A percentile compares a stretch with the other conserved stretches of the same genome.
Evolutionary conservation across 495 filamentous ascomycete genomes (phyloP).

Genomic region (Aspergillus ostianus): DNA sequence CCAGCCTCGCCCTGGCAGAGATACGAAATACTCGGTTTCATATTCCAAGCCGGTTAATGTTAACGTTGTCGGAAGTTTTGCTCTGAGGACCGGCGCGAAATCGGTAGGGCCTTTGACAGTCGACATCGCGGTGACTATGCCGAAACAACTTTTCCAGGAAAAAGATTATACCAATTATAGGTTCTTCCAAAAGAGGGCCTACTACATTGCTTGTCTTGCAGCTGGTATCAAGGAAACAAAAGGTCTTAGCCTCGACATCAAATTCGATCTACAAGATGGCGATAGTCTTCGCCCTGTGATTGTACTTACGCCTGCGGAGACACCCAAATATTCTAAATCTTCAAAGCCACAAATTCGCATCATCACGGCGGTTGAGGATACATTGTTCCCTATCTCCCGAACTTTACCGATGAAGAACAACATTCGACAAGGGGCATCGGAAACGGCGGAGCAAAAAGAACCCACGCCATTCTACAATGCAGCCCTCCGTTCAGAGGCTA

Average conservation of each 20-base stretch:
- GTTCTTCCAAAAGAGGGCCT: conserved; percentile 93
- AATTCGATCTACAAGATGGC: conserved; percentile 68
- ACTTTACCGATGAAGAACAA: conserved; percentile 69
- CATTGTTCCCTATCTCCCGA: conserved; percentile 64
- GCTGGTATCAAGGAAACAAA: conserved; percentile 60
- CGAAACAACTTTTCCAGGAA: conserved; percentile 74
- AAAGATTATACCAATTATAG: conserved; percentile 93
- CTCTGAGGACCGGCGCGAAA: conserved; percentile 69
- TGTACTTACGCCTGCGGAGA: conserved; percentile 44
- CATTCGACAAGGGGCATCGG: conserved; percentile 51
- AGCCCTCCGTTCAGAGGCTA: conserved; percentile 73
- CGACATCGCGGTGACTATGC: conserved; percentile 87
- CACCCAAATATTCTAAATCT: conserved; percentile 24
- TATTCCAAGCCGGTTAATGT: conserved; percentile 74
- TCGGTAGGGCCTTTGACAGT: conserved; percentile 55
- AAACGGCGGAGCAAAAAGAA: conserved; percentile 28
- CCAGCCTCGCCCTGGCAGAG: conserved; percentile 66
- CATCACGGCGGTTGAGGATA: conserved; percentile 65
- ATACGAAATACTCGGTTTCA: conserved; percentile 75
- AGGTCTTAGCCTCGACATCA: conserved; percentile 51
- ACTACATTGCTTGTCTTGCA: conserved; percentile 80
- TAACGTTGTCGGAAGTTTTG: conserved; percentile 88
- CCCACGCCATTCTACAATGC: conserved; percentile 90
- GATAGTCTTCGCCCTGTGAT: conserved; percentile 77
- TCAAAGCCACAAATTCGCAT: conserved; percentile 68